phyloP scores from a whole-genome alignment of 306 rosid genomes.

The Malus orientalis region DNA sequence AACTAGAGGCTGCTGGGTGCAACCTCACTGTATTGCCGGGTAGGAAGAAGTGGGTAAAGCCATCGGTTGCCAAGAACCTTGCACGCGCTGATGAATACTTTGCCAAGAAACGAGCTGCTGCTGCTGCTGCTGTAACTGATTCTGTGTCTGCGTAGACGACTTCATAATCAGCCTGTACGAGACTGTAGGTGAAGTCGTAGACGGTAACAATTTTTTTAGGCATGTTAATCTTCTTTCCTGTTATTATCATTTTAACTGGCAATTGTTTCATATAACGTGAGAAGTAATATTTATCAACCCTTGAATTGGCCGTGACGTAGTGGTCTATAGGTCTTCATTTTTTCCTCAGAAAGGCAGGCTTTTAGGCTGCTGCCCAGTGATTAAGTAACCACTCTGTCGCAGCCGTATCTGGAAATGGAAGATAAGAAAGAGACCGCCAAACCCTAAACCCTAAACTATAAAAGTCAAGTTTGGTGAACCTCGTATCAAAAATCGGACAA shows the following conservation, averaged over 20 bases:
- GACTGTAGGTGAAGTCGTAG: slow-evolving; percentile 10
- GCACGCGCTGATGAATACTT: slow-evolving; percentile 97
- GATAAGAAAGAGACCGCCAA: background rate
- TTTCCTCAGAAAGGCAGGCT: background rate
- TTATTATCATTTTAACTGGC: background rate
- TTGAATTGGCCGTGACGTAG: background rate
- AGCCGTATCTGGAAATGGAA: background rate
- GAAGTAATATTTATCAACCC: background rate
- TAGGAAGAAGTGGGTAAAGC: slow-evolving; percentile 95
- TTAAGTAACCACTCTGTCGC: background rate
- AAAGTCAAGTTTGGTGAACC: too few relatives aligned
- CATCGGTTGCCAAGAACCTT: slow-evolving; percentile 81
- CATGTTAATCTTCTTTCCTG: slow-evolving; percentile 9
- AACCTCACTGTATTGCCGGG: slow-evolving; percentile 78
- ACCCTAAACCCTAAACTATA: background rate
- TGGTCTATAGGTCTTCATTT: background rate
- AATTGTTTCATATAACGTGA: background rate
- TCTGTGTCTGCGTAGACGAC: slow-evolving; percentile 32
- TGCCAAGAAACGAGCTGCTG: slow-evolving; percentile 74
- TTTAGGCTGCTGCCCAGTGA: too few relatives aligned
- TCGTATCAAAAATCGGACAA: too few relatives aligned
- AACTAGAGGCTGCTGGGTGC: slow-evolving; percentile 81
- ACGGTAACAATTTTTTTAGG: slow-evolving; percentile 14
- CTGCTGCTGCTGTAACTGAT: slow-evolving; percentile 29
- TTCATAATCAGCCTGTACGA: background rate